Percentiles rank a stretch among this genome's conserved stretches.
Evolutionary conservation across 768 basidiomycete genomes (phyloP).

Genomic region (Leccinum aurantiacum): DNA sequence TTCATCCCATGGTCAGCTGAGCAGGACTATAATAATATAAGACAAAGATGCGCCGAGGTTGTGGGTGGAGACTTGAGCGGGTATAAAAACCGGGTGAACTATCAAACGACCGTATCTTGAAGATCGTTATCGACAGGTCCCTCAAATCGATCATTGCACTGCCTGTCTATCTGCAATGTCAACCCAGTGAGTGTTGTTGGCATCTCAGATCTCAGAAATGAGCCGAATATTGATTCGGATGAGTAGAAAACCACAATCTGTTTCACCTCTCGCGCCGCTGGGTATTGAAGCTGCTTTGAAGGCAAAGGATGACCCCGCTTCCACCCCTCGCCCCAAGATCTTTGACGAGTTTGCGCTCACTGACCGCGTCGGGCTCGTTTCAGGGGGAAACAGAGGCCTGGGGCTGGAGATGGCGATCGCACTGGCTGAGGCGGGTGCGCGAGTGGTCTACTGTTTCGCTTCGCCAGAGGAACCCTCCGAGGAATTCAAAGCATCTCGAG

Average conservation of each 20-base stretch:
- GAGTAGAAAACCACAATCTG: conserved; percentile 35
- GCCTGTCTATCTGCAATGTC: conserved; percentile 7
- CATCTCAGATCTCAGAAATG: not conserved
- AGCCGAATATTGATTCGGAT: not conserved
- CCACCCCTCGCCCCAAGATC: conserved; percentile 45
- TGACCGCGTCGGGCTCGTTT: conserved; percentile 59
- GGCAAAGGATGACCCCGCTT: conserved; percentile 37
- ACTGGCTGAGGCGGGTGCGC: conserved; percentile 69
- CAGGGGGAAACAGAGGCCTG: conserved; percentile 66
- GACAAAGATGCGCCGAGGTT: not conserved
- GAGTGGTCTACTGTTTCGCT: conserved; percentile 69
- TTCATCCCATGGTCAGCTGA: not conserved
- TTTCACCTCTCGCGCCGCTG: conserved; percentile 57
- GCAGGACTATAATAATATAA: not conserved
- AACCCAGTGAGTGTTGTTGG: conserved; percentile 8
- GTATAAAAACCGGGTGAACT: not conserved
- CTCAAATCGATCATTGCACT: not conserved
- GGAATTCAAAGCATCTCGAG: conserved; percentile 54
- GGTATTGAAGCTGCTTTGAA: conserved; percentile 60
- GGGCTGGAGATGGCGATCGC: conserved; percentile 81
- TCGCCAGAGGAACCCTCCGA: conserved; percentile 53
- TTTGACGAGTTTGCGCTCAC: conserved; percentile 59
- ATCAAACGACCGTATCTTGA: not conserved
- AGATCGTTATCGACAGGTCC: not conserved
- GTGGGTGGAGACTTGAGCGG: not conserved